Evolutionary conservation across 1,284 basidiomycete genomes (phyloP), one percentile per base, ranked within the genome.

Genomic region (Ustilago hordei): DNA sequence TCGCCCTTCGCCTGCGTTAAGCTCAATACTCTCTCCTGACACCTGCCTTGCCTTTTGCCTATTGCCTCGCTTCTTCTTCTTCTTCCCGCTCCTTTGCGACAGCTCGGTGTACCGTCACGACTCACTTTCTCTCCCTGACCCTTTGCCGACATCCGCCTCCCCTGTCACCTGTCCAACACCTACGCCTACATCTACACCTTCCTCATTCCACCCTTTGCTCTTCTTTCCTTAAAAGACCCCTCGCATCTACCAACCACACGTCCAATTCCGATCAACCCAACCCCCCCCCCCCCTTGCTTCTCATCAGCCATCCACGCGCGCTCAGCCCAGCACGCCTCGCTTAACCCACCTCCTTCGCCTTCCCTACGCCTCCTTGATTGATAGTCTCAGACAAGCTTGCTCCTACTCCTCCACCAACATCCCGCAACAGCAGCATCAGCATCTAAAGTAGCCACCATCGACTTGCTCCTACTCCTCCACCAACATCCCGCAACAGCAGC

Each of bases 231-330:
- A 60, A 67, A 72, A 72, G 60, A 55, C 69, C 69, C 69, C 69
- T 72, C 69, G 64, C 69, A 67, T 72, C 69, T 64, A 72, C 64
- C 69, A 72, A 72, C 60, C 61, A 72, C 69, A 64, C 61, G 32
- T 17, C 57, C 69, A 63, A 67, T 72, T 72, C 69, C 69, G 69
- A 72, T 64, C 69, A 52, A 41, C 38, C n/a, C n/a, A n/a, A n/a
- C n/a, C n/a, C n/a, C n/a, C n/a, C n/a, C n/a, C 64, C 64, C 64
- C 69, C 69, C 69, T 67, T 72, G 61, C 69, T 64, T 67, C 53
- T 55, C 60, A 62, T 56, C 53, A 55, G 56, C 69, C 54, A 72
- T 67, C 64, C 57, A 67, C 69, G 69, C 55, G 59, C 59, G 60
- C 60, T 47, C 64, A 59, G 43, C 59, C 63, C 64, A 67, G 52